Base-by-base conservation (phyloP, 179 eudicot genomes). In the Spergularia azorica region DNA sequence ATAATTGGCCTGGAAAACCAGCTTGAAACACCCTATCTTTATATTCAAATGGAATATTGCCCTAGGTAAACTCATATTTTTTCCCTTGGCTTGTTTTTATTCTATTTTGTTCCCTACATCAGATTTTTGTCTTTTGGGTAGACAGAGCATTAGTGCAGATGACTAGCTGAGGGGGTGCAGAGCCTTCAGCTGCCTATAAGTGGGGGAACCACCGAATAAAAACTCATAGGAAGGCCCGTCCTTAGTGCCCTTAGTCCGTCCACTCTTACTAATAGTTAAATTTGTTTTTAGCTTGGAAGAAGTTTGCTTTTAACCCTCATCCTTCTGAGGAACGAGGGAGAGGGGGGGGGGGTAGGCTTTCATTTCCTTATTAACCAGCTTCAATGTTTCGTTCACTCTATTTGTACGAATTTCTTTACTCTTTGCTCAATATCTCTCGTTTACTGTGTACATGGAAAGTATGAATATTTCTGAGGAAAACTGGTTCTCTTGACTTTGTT, bases 11-110 rank as follows among this genome's bases (percentile, higher is more conserved):
- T 72, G 60, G 97, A 86, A 67, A 82, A 79, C 81, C 81, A 74
- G 79, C 77, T 87, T 67, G 97, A 90, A 77, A 90, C 92, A 64
- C 95, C 98, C 18, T 95, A 86, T 72, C 90, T 95, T 69, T 93
- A 95, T 70, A 95, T 95, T 77, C 99, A 95, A 82, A 93, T 95
- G 99, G 99, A 95, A 83, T 95, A 91, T 70, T 95, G 99, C 86
- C 98, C 99, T 70, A 90, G 99, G 99, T 95, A 78, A 75, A 72
- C 68, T 72, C 52, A 67, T 73, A 60, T 59, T 5, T 81, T 64
- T 52, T 17, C 71, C 38, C 36, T 67, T 5, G 32, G 58, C 48
- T 64, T 14, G 17, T 13, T 21, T 46, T 67, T 14, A 17, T 18
- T 46, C n/a, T 67, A 66, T 13, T 16, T 66, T n/a, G 2, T 66